These are phyloP conservation scores for Malus hybrid DNA, from an alignment of 331 rosid species.

Conservation along the genomic window DNA sequence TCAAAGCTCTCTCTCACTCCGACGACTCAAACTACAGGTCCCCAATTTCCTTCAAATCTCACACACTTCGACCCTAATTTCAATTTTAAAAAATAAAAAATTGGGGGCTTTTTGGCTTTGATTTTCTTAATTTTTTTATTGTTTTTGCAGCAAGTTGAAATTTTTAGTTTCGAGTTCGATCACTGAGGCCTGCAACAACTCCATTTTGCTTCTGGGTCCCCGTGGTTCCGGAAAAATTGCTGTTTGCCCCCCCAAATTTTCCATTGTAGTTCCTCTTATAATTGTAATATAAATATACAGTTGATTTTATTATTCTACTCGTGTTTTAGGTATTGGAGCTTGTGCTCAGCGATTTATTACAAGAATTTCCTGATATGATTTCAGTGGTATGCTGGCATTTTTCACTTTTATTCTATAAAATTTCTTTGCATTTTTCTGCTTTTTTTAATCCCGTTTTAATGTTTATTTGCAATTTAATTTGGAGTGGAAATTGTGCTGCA, in stretches of 20 bases:
- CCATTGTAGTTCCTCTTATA: no score
- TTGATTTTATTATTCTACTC: background rate
- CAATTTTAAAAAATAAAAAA: background rate
- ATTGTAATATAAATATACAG: background rate
- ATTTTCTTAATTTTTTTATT: background rate
- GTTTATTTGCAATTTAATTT: background rate
- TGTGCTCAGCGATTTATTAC: slow-evolving; percentile 56
- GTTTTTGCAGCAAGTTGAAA: slow-evolving; percentile 57
- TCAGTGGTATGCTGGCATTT: slow-evolving; percentile 43
- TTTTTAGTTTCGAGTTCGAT: slow-evolving; percentile 74
- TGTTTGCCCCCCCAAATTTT: slow-evolving; percentile 28
- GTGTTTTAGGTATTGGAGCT: slow-evolving; percentile 73
- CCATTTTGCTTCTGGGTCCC: slow-evolving; percentile 85
- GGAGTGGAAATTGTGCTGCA: slow-evolving; percentile 23
- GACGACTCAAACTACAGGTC: slow-evolving; percentile 61
- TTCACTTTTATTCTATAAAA: background rate
- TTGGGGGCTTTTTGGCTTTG: background rate
- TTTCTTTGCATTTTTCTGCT: background rate
- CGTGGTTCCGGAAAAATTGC: slow-evolving; percentile 82
- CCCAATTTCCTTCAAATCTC: slow-evolving; percentile 1
- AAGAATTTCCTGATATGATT: slow-evolving; percentile 61
- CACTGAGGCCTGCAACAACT: slow-evolving; percentile 84
- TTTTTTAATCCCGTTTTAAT: background rate
- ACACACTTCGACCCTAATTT: background rate
- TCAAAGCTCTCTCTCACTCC: slow-evolving; percentile 38